These are phyloP conservation scores for Fulvia fulva DNA, from an alignment of 2,329 filamentous ascomycete genomes.

Conservation along the genomic window DNA sequence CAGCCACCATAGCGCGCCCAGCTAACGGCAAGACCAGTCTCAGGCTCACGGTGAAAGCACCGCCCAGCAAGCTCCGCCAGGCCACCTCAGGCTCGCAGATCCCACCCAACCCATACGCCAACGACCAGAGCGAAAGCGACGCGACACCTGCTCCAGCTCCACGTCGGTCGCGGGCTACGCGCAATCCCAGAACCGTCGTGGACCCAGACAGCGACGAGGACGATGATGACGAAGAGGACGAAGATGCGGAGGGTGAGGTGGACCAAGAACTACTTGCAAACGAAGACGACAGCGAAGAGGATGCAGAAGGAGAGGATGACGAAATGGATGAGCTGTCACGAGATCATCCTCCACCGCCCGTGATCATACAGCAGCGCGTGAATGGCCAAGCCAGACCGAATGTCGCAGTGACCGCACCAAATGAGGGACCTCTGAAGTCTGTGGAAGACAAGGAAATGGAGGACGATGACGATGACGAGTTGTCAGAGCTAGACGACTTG, in stretches of 20 bases:
- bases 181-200: conserved; percentile 34
- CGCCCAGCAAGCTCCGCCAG: conserved; percentile 47
- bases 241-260: conserved; percentile 32
- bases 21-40: conserved; percentile 44
- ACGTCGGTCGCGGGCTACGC: conserved; percentile 29
- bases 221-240: conserved; percentile 29
- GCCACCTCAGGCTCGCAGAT: conserved; percentile 39
- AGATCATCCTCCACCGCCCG: conserved; percentile 33
- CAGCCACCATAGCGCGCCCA: conserved; percentile 35
- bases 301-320: conserved; percentile 36
- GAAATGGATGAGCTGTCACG: conserved; percentile 34
- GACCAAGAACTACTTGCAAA: conserved; percentile 38
- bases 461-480: conserved; percentile 49
- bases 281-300: conserved; percentile 29
- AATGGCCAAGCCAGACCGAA: conserved; percentile 25
- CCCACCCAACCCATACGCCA: conserved; percentile 32
- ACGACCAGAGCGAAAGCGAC: conserved; percentile 32
- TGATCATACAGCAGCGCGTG: conserved; percentile 27
- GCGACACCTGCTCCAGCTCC: conserved; percentile 30
- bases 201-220: conserved; percentile 34
- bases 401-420: conserved; percentile 30
- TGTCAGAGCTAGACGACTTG: conserved; percentile 34
- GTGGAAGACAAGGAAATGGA: conserved; percentile 41
- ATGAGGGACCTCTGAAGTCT: conserved; percentile 4
- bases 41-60: conserved; percentile 48